Evolutionary conservation across 2,329 filamentous ascomycete genomes (phyloP).

Genomic region (Cryphonectria naterciae): DNA sequence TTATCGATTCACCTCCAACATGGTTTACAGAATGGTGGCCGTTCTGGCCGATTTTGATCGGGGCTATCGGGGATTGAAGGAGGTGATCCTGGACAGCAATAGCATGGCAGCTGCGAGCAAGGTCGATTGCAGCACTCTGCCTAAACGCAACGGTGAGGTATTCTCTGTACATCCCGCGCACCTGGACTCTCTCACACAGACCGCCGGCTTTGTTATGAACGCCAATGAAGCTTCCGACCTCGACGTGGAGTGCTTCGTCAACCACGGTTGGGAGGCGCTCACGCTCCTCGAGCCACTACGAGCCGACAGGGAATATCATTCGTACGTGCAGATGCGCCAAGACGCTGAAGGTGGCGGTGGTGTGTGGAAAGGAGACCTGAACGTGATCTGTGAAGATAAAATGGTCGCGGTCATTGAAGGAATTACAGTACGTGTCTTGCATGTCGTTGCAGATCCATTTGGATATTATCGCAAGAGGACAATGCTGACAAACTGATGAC

Average conservation of each 20-base stretch:
- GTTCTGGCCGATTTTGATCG: conserved; percentile 9
- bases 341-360: not conserved
- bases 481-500: not conserved
- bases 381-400: not conserved
- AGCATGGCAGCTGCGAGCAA: conserved; percentile 5
- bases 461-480: not conserved
- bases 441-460: too few relatives aligned
- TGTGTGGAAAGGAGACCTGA: conserved; percentile 11
- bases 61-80: conserved; percentile 13
- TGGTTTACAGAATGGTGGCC: conserved; percentile 16
- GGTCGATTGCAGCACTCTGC: conserved; percentile 8
- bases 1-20: conserved; percentile 10
- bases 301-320: conserved; percentile 4
- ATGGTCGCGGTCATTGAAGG: conserved; percentile 12
- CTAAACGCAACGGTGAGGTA: not conserved
- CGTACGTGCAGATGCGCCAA: conserved; percentile 7
- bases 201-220: conserved; percentile 21
- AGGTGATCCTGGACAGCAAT: conserved; percentile 14
- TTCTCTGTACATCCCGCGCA: conserved; percentile 8
- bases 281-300: not conserved
- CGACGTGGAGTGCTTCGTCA: conserved; percentile 9
- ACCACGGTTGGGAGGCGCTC: conserved; percentile 17
- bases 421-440: conserved; percentile 4
- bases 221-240: conserved; percentile 4
- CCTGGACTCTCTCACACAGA: conserved; percentile 14